These are phyloP conservation scores for Pseudopithomyces maydicus DNA, from an alignment of 2,329 filamentous ascomycete genomes.

Conservation along the genomic window DNA sequence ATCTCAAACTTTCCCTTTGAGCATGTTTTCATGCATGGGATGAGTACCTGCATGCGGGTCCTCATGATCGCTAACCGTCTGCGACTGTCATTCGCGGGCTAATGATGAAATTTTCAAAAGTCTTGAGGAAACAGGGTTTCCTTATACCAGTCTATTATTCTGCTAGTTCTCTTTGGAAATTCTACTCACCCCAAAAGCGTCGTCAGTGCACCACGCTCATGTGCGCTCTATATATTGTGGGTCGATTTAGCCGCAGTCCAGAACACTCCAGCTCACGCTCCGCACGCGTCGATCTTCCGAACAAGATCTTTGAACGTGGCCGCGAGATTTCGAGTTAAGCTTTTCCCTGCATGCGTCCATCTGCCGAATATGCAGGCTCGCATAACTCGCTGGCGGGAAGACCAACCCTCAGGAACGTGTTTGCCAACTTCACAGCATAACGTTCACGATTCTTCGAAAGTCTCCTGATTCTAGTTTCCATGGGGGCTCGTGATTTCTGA, in stretches of 20 bases:
- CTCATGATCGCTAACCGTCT: not conserved
- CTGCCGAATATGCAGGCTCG: conserved; percentile 29
- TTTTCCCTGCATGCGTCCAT: conserved; percentile 38
- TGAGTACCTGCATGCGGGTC: conserved; percentile 12
- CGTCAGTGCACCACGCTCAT: conserved; percentile 14
- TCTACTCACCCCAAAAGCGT: conserved; percentile 7
- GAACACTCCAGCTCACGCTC: conserved; percentile 20
- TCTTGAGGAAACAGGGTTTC: conserved; percentile 15
- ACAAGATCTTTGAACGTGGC: conserved; percentile 14
- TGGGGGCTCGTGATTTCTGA: not conserved
- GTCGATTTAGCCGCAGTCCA: conserved; percentile 34
- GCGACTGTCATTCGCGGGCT: conserved; percentile 18
- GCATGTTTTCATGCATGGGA: conserved; percentile 7
- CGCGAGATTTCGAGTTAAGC: conserved; percentile 28
- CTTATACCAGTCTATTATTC: conserved; percentile 3
- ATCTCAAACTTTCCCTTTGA: not conserved
- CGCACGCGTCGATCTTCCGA: conserved; percentile 22
- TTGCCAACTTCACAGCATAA: not conserved
- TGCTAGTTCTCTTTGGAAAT: conserved; percentile 9
- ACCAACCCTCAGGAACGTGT: conserved; percentile 9
- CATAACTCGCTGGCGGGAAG: conserved; percentile 15
- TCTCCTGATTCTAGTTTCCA: not conserved
- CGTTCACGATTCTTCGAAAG: not conserved
- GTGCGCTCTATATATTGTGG: conserved; percentile 22
- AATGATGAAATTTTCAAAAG: conserved; percentile 1